Evolutionary conservation across 495 filamentous ascomycete species (phyloP), one percentile per base, ranked within the genome.

Genomic region (Platismatia glauca): DNA sequence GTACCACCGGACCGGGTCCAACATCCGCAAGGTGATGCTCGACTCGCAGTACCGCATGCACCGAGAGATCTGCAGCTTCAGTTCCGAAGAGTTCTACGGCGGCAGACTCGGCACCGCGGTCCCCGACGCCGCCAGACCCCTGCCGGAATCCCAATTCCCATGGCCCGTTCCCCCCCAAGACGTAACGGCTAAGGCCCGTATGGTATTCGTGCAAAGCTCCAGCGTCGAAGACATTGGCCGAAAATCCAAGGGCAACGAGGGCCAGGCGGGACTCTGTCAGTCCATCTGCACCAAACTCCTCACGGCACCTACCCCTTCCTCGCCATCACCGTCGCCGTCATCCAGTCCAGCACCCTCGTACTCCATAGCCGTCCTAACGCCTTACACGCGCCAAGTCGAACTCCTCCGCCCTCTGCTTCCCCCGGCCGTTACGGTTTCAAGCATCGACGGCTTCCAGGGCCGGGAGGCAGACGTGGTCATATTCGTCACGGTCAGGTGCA

Each of bases 11-110:
- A 62, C 43, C n/a, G 58, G 33, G 2, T 60, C 27, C 9, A 22
- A 41, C 24, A 61, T 69, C 7, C 71, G 59, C 53, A 74, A 72
- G 56, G 69, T 78, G 34, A 82, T 82, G 78, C 71, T 82, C 7
- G 77, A 82, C 61, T 79, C 74, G 4, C 80, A 82, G 57, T 81
- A 81, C 65, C 75, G 80, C n/a, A 82, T 82, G 78, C 78, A 81
- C 59, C 60, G 57, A 3, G 67, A 64, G 5, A 78, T 82, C 44
- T 79, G 78, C 62, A 58, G 46, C 12, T 78, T 80, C 61, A 74
- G 69, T 62, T 81, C 79, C 1, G 44, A 58, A 0, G 78, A 81
- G 63, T 82, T 82, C 64, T 82, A 82, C 58, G 66, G 74, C 3
- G 69, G 71, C 18, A 72, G 69, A 31, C 71, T 82, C 9, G 65